phyloP scores from a whole-genome alignment of 176 grass and related monocot species.

The Musa acuminata region DNA sequence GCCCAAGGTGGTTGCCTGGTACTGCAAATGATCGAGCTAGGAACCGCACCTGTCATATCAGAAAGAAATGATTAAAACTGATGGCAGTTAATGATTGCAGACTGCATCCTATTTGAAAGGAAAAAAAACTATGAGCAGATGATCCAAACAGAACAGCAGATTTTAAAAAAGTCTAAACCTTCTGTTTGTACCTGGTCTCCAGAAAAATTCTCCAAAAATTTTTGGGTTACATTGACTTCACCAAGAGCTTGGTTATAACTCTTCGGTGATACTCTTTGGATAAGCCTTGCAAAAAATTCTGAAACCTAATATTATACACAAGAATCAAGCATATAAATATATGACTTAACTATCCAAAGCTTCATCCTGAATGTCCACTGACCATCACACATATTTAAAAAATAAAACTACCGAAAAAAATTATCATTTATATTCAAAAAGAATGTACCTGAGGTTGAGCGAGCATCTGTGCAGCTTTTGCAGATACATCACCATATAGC shows the following conservation, averaged over 20 bases:
- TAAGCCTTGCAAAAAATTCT: slow-evolving; percentile 83
- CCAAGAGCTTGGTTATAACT: slow-evolving; percentile 90
- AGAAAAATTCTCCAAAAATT: slow-evolving; percentile 94
- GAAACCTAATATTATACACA: slow-evolving; percentile 38
- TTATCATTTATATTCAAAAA: slow-evolving; percentile 11
- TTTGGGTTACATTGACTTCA: slow-evolving; percentile 88
- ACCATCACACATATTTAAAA: background rate
- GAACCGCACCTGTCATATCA: slow-evolving; percentile 66
- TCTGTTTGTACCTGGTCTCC: slow-evolving; percentile 67
- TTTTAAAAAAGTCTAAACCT: background rate
- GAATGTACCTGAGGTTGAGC: slow-evolving; percentile 57
- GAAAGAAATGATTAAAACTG: background rate
- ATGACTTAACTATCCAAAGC: background rate
- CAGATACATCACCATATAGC: slow-evolving; percentile 86
- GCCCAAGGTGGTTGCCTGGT: slow-evolving; percentile 89
- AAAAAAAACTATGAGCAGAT: background rate
- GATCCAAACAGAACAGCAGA: background rate
- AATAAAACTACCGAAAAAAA: background rate
- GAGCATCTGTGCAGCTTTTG: slow-evolving; percentile 72
- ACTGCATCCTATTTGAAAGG: background rate
- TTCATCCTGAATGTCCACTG: background rate
- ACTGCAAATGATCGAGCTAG: slow-evolving; percentile 87
- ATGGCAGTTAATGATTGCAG: background rate
- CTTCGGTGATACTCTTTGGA: slow-evolving; percentile 92
- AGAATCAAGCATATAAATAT: background rate